Conservation (phyloP, 495 filamentous ascomycete species). For the Daldinia concentrica region DNA sequence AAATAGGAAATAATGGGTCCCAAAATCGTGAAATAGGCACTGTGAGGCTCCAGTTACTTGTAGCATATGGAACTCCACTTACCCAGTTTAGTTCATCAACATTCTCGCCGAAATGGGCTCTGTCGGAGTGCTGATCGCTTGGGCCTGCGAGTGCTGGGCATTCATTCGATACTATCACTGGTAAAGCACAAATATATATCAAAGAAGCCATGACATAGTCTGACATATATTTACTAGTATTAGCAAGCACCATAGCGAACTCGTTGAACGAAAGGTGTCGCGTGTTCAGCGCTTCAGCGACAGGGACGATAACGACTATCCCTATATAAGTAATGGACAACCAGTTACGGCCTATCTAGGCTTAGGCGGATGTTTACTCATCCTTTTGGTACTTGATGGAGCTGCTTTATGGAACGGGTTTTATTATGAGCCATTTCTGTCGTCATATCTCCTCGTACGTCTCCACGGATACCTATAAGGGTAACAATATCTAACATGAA, state of each 20-base stretch:
- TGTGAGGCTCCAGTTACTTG: background rate
- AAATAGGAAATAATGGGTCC: background rate
- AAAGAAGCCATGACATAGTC: background rate
- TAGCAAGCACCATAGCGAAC: slow-evolving; percentile 39
- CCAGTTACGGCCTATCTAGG: slow-evolving; percentile 52
- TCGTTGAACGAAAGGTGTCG: slow-evolving; percentile 41
- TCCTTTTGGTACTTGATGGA: slow-evolving; percentile 51
- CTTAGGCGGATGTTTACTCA: slow-evolving; percentile 50
- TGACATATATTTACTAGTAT: slow-evolving; percentile 45
- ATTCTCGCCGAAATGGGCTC: slow-evolving; percentile 49
- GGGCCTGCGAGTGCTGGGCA: slow-evolving; percentile 56
- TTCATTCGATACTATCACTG: slow-evolving; percentile 54
- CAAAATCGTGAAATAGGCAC: background rate
- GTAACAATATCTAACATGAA: slow-evolving; percentile 5
- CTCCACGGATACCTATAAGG: background rate
- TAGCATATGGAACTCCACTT: background rate
- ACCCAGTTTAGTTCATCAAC: slow-evolving; percentile 44
- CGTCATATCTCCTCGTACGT: slow-evolving; percentile 53
- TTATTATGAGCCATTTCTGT: slow-evolving; percentile 45
- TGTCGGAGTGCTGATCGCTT: slow-evolving; percentile 51
- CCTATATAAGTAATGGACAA: slow-evolving; percentile 56
- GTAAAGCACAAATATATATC: slow-evolving; percentile 27
- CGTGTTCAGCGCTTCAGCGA: slow-evolving; percentile 45
- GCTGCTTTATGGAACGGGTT: slow-evolving; percentile 54
- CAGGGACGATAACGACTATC: slow-evolving; percentile 50